Conservation (phyloP, 768 basidiomycete genomes). For the Phanerodontia chrysosporium region DNA sequence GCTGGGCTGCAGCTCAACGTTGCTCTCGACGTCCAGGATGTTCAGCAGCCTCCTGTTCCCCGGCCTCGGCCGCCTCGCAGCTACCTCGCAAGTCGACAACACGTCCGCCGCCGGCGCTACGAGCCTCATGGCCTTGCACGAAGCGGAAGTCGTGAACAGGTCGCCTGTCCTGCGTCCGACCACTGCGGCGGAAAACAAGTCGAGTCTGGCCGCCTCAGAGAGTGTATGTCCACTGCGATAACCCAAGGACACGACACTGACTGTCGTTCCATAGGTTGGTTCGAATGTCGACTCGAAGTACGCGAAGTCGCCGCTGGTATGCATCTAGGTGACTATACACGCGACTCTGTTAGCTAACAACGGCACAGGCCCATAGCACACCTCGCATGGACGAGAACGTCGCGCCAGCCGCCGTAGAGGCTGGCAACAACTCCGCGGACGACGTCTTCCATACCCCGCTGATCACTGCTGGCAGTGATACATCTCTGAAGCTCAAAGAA, state of each 20-base stretch:
- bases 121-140: not conserved
- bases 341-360: not conserved
- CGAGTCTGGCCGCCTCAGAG: not conserved
- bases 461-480: not conserved
- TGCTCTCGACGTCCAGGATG: conserved; percentile 1
- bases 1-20: not conserved
- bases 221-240: not conserved
- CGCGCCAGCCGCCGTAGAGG: not conserved
- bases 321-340: not conserved
- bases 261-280: not conserved
- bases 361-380: not conserved
- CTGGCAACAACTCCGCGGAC: not conserved
- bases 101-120: not conserved
- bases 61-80: not conserved
- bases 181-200: not conserved
- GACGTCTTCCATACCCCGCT: not conserved
- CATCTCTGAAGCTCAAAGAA: not conserved
- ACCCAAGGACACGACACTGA: not conserved
- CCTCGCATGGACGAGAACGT: not conserved
- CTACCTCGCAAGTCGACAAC: not conserved
- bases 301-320: not conserved
- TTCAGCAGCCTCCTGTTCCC: not conserved
- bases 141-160: not conserved
- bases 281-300: not conserved
- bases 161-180: conserved; percentile 1